Evolutionary conservation across 139 green algal genomes (phyloP).

Genomic region (Chlorella sp.): DNA sequence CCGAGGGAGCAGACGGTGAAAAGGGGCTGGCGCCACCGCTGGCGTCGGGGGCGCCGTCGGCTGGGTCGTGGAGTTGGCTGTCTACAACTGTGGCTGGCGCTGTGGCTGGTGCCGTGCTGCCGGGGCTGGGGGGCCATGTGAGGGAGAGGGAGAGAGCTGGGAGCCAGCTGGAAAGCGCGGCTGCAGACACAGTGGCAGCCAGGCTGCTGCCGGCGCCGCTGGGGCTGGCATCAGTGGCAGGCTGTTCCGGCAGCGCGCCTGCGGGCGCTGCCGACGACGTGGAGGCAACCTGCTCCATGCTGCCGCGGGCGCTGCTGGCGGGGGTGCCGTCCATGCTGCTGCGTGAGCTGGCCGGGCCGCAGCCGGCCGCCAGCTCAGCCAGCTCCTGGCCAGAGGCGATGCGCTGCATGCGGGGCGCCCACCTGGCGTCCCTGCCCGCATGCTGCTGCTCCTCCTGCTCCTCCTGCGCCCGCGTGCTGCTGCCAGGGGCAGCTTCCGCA

Average conservation of each 20-base stretch:
- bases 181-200: not conserved
- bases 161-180: not conserved
- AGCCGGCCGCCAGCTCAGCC: not conserved
- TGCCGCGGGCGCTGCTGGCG: not conserved
- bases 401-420: constrained; percentile 32
- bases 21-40: not conserved
- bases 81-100: constrained; percentile 36
- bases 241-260: not conserved
- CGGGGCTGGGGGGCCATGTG: constrained; percentile 34
- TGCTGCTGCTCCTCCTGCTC: not conserved
- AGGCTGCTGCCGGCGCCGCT: not conserved
- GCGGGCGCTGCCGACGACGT: not conserved
- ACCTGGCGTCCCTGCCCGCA: not conserved
- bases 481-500: not conserved
- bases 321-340: not conserved
- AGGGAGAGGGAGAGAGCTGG: constrained; percentile 28
- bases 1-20: not conserved
- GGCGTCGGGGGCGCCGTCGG: not conserved
- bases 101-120: constrained; percentile 21
- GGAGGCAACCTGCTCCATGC: not conserved
- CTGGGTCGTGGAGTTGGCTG: not conserved
- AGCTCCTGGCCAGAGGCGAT: constrained; percentile 39
- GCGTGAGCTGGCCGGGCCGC: not conserved
- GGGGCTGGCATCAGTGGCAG: not conserved
- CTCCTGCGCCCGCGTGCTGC: not conserved